Base-by-base conservation (phyloP, 176 grass and related monocot genomes). In the Eleusine indica region DNA sequence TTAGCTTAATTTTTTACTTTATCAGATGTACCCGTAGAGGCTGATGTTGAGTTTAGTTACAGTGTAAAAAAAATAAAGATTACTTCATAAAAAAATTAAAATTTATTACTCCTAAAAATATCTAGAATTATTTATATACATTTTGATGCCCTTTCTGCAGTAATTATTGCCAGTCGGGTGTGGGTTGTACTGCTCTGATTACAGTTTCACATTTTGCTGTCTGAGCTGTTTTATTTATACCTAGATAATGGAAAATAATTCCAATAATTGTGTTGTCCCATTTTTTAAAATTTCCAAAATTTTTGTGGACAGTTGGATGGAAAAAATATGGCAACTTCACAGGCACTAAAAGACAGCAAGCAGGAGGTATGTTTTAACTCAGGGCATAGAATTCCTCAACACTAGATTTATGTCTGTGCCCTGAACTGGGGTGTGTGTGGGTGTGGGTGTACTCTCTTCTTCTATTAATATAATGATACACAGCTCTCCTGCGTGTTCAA, bases 231-330 rank as follows among this genome's bases (percentile, higher is more conserved):
- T 80, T n/a, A 30, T 28, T 79, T 63, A 80, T 80, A n/a, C 29
- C 25, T 52, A 29, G 75, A 70, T 29, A 52, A 75, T 46, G 10
- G 1, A 44, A 43, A 79, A 64, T 29, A 73, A 73, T 54, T 37
- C 29, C 65, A 66, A 1, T 7, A 54, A 44, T 1, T 70, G 18
- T 39, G 35, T 70, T 86, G 56, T 78, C 64, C 42, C 44, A 22
- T 71, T 29, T 76, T 76, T 43, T 74, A 56, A 16, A 4, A 53
- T 37, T 64, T 68, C 4, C 68, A 19, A 65, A n/a, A 25, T 62
- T 86, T 85, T 60, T 73, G 10, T 71, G 39, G 65, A 61, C 85
- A 94, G 92, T 75, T 92, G 74, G 92, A 94, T 82, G 76, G 85
- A 89, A 71, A 75, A 79, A 80, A 91, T 80, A 73, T 61, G 48